Percentiles rank a stretch among this genome's conserved stretches.
These are phyloP conservation scores for Acorus calamus DNA, from an alignment of 106 monocot genomes.

Conservation along the genomic window DNA sequence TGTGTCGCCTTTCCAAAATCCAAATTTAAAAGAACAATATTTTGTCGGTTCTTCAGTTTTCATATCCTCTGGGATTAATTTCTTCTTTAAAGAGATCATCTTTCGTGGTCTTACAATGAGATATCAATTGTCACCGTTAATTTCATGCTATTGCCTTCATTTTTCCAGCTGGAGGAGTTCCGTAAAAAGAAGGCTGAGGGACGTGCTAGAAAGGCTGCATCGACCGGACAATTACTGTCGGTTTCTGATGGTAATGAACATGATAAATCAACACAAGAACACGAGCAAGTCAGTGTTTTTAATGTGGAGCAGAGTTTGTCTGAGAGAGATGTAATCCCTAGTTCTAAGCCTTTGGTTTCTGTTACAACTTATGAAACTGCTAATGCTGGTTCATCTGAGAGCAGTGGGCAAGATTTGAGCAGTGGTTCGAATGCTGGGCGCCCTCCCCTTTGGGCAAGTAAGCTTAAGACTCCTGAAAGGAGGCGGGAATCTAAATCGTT, in stretches of 20 bases:
- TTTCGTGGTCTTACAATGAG: neutral
- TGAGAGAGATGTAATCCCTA: neutral
- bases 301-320: neutral
- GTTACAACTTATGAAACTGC: constrained; percentile 6
- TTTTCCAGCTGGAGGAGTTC: constrained; percentile 56
- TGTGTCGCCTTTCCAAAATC: too few relatives aligned
- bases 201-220: constrained; percentile 34
- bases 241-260: constrained; percentile 18
- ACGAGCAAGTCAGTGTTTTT: constrained; percentile 14
- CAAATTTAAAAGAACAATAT: too few relatives aligned
- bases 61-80: too few relatives aligned
- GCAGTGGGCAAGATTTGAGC: constrained; percentile 3
- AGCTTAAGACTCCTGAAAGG: too few relatives aligned
- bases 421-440: neutral
- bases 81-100: neutral
- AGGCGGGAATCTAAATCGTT: constrained; percentile 5
- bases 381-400: constrained; percentile 7
- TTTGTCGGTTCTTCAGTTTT: too few relatives aligned
- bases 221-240: constrained; percentile 30
- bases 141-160: neutral
- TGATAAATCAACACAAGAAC: constrained; percentile 20
- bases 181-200: constrained; percentile 69
- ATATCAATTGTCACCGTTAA: neutral
- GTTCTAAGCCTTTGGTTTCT: constrained; percentile 3
- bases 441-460: too few relatives aligned